Base-by-base conservation (phyloP, 805 yeast genomes). In the Wickerhamiella dianesei region DNA sequence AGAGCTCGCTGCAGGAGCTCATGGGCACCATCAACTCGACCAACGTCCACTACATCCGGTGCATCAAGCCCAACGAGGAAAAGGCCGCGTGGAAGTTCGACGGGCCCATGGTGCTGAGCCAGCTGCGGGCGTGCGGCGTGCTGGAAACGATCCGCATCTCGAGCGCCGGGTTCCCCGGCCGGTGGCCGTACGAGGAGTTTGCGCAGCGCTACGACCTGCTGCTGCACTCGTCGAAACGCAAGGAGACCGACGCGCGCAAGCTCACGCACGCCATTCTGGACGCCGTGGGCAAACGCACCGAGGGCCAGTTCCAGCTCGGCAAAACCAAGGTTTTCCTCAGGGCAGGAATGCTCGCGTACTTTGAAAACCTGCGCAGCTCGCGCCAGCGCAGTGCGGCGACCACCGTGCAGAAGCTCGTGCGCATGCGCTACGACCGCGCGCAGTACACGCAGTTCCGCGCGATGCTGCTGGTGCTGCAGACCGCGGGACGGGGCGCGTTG, bases 61-160 rank as follows among this genome's bases (percentile, higher is more conserved):
- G 98, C 72, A 89, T 92, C 62, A 89, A 89, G 65, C 97, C 98
- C 4, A 89, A 89, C 63, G 96, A 87, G 59, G 80, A 79, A 53
- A 89, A 92, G 65, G 80, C 77, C 51, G 95, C 97, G 1, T 89
- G 98, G 97, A 82, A 80, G 62, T 89, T 89, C 65, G 95, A 87
- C 59, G 86, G 94, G 14, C 74, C 87, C 40, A 88, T 89, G 96
- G 97, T 89, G 13, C 72, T 92, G 50, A 81, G 94, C 4, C 98
- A 89, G 65, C 73, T 89, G 52, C 77, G 98, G 62, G 98, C 98
- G 4, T 89, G 98, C 72, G 98, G 98, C 81, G 97, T 89, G 42
- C 71, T 89, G 56, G 98, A 92, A 63, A 92, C 98, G 1, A 89
- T 89, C 60, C 73, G 95, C 59, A 89, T 89, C 43, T 88, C 96